These are phyloP conservation scores for Ceriops zippeliana DNA, from an alignment of 345 rosid genomes.

Conservation along the genomic window DNA sequence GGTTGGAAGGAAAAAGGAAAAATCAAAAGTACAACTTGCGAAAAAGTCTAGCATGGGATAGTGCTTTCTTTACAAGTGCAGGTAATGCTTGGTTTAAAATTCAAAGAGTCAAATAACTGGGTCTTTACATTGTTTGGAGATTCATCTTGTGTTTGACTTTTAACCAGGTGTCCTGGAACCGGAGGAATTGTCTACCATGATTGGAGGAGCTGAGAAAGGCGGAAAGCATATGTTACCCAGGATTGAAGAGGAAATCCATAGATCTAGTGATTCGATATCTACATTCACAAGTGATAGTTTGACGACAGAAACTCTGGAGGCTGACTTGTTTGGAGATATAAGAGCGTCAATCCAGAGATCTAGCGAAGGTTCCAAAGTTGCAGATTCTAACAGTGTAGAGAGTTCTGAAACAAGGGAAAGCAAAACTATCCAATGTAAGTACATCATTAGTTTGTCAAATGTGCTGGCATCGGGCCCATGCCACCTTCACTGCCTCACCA, in stretches of 20 bases:
- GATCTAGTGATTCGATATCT: constrained; percentile 75
- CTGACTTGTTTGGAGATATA: constrained; percentile 63
- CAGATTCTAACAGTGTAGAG: constrained; percentile 29
- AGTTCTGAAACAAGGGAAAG: constrained; percentile 27
- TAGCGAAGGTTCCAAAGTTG: constrained; percentile 25
- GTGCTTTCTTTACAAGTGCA: constrained; percentile 88
- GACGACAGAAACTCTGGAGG: constrained; percentile 44
- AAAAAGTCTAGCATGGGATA: constrained; percentile 94
- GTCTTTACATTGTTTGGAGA: not conserved
- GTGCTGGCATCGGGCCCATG: not conserved
- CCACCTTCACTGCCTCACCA: not conserved
- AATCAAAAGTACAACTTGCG: constrained; percentile 61
- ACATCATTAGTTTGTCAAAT: not conserved
- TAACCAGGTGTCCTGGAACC: constrained; percentile 74
- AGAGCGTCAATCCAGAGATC: constrained; percentile 78
- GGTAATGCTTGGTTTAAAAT: constrained; percentile 33
- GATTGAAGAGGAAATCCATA: constrained; percentile 64
- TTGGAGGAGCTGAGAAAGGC: constrained; percentile 43
- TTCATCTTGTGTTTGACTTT: not conserved
- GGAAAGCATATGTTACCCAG: constrained; percentile 41
- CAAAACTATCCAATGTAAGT: constrained; percentile 46
- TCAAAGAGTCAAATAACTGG: not conserved
- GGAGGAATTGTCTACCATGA: constrained; percentile 78
- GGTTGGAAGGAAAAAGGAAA: constrained; percentile 33
- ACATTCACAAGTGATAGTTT: constrained; percentile 66